Conservation (phyloP, 257 asterid genomes). For the Nicotiana obtusifolia region DNA sequence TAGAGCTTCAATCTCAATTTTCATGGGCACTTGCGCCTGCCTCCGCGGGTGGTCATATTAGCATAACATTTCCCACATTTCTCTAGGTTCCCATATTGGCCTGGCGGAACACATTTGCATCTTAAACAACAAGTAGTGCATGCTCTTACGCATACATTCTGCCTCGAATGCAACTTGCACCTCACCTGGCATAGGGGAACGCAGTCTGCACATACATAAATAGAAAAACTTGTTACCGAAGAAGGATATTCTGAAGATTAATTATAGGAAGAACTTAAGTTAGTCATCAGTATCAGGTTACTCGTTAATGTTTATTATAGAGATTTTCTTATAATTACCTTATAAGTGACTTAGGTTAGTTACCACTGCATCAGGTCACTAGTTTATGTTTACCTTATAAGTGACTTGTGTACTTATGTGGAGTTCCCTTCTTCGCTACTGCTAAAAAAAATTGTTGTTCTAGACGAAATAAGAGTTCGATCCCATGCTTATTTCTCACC, state of each 20-base stretch:
- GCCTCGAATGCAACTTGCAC: slow-evolving; percentile 50
- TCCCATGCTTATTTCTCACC: not conserved
- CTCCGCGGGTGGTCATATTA: slow-evolving; percentile 56
- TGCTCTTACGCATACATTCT: slow-evolving; percentile 57
- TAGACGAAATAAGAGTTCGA: not conserved
- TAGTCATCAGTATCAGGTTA: not conserved
- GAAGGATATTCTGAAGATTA: not conserved
- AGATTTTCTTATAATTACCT: not conserved
- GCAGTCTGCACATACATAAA: slow-evolving; percentile 40
- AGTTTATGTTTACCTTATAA: no score
- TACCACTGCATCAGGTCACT: no score
- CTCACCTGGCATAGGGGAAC: slow-evolving; percentile 45
- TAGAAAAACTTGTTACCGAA: not conserved
- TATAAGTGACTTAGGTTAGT: no score
- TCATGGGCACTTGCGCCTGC: slow-evolving; percentile 65
- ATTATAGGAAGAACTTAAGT: not conserved
- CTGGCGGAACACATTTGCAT: slow-evolving; percentile 93
- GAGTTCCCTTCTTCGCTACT: not conserved
- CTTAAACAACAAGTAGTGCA: slow-evolving; percentile 68
- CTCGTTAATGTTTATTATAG: not conserved
- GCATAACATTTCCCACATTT: slow-evolving; percentile 68
- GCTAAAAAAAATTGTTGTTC: not conserved
- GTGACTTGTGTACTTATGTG: not conserved
- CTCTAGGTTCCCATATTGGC: slow-evolving; percentile 63
- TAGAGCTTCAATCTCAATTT: not conserved